Conservation (phyloP, 2,329 filamentous ascomycete genomes). For the Bisporella sp. region DNA sequence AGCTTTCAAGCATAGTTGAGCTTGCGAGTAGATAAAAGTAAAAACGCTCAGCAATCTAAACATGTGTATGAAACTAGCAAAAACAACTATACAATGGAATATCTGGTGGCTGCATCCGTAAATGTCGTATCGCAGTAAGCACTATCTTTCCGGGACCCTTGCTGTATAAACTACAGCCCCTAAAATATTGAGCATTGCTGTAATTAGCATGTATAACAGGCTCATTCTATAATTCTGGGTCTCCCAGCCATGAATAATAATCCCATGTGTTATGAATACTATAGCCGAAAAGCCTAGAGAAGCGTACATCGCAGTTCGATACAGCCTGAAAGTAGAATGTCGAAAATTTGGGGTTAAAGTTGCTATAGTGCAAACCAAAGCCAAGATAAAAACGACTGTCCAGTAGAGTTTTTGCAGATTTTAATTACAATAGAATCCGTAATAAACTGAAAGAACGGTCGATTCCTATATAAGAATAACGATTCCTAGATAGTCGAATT, state of each 20-base stretch:
- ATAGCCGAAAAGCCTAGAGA: slow-evolving; percentile 19
- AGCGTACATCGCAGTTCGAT: slow-evolving; percentile 18
- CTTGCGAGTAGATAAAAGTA: too few species aligned
- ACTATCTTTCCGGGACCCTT: slow-evolving; percentile 23
- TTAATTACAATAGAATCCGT: slow-evolving; percentile 34
- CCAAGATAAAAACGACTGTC: slow-evolving; percentile 30
- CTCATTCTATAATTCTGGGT: slow-evolving; percentile 14
- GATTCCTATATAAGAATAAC: slow-evolving; percentile 31
- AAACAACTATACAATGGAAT: slow-evolving; percentile 24
- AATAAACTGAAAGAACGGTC: slow-evolving; percentile 34
- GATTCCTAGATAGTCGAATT: slow-evolving; percentile 33
- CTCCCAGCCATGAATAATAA: slow-evolving; percentile 14
- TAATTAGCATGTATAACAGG: slow-evolving; percentile 9
- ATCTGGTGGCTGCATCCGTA: slow-evolving; percentile 25
- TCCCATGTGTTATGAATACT: slow-evolving; percentile 20
- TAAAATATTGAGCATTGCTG: slow-evolving; percentile 10
- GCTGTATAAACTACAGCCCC: slow-evolving; percentile 10
- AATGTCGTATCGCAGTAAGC: slow-evolving; percentile 17
- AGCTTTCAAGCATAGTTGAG: too few species aligned
- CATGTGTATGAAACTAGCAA: slow-evolving; percentile 19
- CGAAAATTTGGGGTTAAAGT: slow-evolving; percentile 16
- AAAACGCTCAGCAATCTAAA: slow-evolving; percentile 18
- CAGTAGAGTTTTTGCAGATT: slow-evolving; percentile 28
- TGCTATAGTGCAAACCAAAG: slow-evolving; percentile 27
- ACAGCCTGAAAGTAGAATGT: slow-evolving; percentile 11